Conservation (phyloP, 1,284 basidiomycete species). For the Fomitopsis pinicola region DNA sequence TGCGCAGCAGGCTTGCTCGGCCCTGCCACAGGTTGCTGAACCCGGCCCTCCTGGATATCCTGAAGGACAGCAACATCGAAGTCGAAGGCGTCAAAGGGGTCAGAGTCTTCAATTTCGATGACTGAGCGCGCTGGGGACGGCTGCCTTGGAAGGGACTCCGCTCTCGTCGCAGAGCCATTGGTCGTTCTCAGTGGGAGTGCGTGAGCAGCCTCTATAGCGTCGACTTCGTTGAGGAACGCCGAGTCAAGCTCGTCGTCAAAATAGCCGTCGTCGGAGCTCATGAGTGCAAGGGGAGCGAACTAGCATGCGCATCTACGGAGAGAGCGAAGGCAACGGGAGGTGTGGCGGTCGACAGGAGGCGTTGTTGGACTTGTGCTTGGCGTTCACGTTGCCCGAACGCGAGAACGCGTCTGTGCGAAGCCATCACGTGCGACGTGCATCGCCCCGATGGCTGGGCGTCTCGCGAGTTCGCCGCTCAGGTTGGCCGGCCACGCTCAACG, state of each 20-base stretch:
- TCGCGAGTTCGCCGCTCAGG: too few relatives aligned
- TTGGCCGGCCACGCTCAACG: neutral
- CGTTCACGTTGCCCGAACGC: neutral
- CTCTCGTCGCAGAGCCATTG: neutral
- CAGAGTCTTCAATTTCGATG: constrained; percentile 37
- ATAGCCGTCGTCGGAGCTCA: constrained; percentile 63
- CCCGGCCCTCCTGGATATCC: constrained; percentile 38
- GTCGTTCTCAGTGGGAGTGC: constrained; percentile 1
- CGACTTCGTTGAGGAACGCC: constrained; percentile 47
- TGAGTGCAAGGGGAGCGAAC: constrained; percentile 21
- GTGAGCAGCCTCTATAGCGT: constrained; percentile 63
- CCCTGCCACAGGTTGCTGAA: constrained; percentile 27
- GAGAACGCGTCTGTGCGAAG: neutral
- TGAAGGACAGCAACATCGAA: constrained; percentile 49
- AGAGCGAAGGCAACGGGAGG: neutral
- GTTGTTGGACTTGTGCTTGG: neutral
- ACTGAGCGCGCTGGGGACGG: constrained; percentile 18
- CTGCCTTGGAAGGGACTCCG: constrained; percentile 1
- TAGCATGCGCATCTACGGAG: neutral
- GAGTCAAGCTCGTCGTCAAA: constrained; percentile 60
- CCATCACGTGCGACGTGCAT: neutral
- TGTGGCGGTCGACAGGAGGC: neutral
- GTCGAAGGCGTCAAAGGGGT: constrained; percentile 53
- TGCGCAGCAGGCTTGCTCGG: constrained; percentile 29
- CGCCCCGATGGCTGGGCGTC: neutral